These are phyloP conservation scores for Byssothecium circinans DNA, from an alignment of 2,329 filamentous ascomycete genomes.

Conservation along the genomic window DNA sequence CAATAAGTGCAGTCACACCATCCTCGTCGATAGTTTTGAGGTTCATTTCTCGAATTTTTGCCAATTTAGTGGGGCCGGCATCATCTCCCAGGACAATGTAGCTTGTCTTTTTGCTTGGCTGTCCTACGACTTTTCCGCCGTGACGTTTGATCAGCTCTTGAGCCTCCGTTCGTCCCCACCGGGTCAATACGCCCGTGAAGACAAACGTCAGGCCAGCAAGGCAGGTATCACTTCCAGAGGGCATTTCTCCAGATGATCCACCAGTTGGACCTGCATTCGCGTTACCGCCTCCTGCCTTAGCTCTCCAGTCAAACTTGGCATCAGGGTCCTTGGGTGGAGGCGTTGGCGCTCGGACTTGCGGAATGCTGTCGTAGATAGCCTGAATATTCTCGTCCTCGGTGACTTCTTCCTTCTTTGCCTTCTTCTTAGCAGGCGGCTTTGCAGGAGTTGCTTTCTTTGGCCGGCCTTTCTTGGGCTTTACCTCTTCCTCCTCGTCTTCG, in stretches of 20 bases:
- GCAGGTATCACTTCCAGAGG: constrained; percentile 84
- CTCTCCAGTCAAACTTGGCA: constrained; percentile 77
- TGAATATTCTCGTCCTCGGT: constrained; percentile 73
- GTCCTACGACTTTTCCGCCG: constrained; percentile 84
- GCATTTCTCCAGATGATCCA: constrained; percentile 67
- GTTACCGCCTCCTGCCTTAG: constrained; percentile 56
- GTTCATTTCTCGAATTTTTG: constrained; percentile 76
- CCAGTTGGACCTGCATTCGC: constrained; percentile 65
- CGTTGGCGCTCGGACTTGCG: constrained; percentile 77
- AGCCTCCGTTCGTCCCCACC: constrained; percentile 80
- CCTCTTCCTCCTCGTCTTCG: constrained; percentile 54
- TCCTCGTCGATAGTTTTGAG: constrained; percentile 95
- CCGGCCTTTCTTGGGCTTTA: constrained; percentile 60
- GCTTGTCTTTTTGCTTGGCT: constrained; percentile 88
- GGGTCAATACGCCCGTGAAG: constrained; percentile 85
- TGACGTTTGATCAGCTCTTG: constrained; percentile 87
- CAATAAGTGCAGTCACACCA: constrained; percentile 85
- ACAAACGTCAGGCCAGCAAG: constrained; percentile 88
- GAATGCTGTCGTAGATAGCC: constrained; percentile 84
- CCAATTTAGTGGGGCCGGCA: constrained; percentile 88
- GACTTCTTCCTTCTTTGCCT: constrained; percentile 65
- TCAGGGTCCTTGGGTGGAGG: constrained; percentile 71
- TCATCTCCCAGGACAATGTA: constrained; percentile 91
- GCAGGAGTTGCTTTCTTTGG: constrained; percentile 41
- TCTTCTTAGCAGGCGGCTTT: constrained; percentile 59